A percentile compares a stretch with the other conserved stretches of the same genome.
These are phyloP conservation scores for Candida silvicultrix DNA, from an alignment of 805 yeast genomes.

Conservation along the genomic window DNA sequence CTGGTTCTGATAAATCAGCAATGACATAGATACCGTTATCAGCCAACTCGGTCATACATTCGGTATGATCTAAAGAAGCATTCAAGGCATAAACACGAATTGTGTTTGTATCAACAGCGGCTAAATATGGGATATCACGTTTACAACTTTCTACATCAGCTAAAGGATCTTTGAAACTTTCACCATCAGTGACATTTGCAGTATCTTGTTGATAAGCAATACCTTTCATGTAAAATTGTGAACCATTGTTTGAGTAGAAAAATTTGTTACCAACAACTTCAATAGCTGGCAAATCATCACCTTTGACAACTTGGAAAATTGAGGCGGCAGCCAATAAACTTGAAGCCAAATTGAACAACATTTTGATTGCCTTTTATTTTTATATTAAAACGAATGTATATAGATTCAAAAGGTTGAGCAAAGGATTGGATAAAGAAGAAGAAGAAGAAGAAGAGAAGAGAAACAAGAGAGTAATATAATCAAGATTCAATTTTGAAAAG, in stretches of 20 bases:
- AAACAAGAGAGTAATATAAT: too few species aligned
- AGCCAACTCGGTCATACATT: slow-evolving; percentile 58
- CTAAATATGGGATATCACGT: slow-evolving; percentile 70
- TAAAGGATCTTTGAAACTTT: slow-evolving; percentile 60
- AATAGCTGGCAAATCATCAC: slow-evolving; percentile 52
- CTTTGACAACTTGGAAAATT: slow-evolving; percentile 25
- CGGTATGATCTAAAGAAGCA: slow-evolving; percentile 54
- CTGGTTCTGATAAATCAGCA: slow-evolving; percentile 74
- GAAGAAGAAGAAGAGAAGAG: neutral
- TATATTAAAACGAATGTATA: neutral
- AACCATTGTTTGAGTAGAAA: slow-evolving; percentile 69
- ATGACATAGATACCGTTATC: slow-evolving; percentile 78
- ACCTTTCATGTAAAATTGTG: slow-evolving; percentile 74
- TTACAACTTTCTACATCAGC: slow-evolving; percentile 56
- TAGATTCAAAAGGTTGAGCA: neutral
- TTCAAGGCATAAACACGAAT: slow-evolving; percentile 74
- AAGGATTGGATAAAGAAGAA: too few species aligned
- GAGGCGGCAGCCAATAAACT: slow-evolving; percentile 30
- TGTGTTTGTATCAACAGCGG: slow-evolving; percentile 57
- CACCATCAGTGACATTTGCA: slow-evolving; percentile 37
- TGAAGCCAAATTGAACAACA: slow-evolving; percentile 28
- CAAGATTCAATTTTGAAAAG: neutral
- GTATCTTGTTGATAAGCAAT: slow-evolving; percentile 75
- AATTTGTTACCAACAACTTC: slow-evolving; percentile 76
- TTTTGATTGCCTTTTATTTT: slow-evolving; percentile 4